Evolutionary conservation across 2,329 filamentous ascomycete species (phyloP).

Genomic region (Dryadomyces sulphureus): DNA sequence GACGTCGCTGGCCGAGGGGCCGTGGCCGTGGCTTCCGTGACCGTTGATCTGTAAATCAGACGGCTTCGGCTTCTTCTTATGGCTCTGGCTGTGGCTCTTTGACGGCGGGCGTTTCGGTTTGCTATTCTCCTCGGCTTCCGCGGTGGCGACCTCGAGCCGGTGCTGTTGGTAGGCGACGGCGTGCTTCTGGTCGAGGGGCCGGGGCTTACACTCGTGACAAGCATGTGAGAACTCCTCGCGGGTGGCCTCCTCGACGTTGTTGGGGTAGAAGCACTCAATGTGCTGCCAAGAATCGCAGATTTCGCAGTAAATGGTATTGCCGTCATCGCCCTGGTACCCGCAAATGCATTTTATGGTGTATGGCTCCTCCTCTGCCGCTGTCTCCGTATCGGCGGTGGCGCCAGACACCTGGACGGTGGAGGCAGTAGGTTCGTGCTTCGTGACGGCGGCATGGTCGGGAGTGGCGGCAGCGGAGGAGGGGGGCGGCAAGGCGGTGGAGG

Average conservation of each 20-base stretch:
- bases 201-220: conserved; percentile 77
- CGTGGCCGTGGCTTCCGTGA: conserved; percentile 48
- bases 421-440: not conserved
- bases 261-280: conserved; percentile 84
- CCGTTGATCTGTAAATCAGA: conserved; percentile 53
- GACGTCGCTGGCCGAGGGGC: conserved; percentile 40
- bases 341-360: conserved; percentile 99
- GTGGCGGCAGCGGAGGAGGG: conserved; percentile 1
- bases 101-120: conserved; percentile 59
- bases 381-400: conserved; percentile 28
- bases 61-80: conserved; percentile 80
- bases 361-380: conserved; percentile 56
- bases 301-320: conserved; percentile 94
- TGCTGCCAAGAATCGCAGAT: conserved; percentile 96
- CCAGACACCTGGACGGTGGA: not conserved
- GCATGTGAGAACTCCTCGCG: conserved; percentile 63
- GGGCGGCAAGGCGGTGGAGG: not conserved
- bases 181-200: conserved; percentile 55
- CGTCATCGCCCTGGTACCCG: conserved; percentile 85
- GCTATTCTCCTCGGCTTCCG: conserved; percentile 45
- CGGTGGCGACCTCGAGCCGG: conserved; percentile 31
- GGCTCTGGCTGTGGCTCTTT: conserved; percentile 48
- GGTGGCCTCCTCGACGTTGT: conserved; percentile 57
- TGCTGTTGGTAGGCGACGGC: conserved; percentile 59
- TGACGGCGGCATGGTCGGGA: not conserved